Conservation (phyloP, 495 filamentous ascomycete genomes). For the Baudoinia panamericana region DNA sequence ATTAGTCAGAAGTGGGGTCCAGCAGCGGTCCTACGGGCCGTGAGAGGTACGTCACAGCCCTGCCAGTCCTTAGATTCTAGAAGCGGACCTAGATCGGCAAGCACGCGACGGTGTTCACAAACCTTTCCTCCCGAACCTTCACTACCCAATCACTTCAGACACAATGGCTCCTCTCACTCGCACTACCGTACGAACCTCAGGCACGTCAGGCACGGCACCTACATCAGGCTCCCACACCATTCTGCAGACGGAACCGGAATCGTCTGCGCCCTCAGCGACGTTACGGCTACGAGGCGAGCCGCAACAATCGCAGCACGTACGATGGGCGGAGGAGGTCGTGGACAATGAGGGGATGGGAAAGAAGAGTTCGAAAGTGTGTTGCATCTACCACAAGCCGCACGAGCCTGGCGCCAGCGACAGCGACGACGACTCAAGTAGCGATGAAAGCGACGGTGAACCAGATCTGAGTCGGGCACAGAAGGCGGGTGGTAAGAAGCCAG, state of each 20-base stretch:
- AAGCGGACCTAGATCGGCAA: no score
- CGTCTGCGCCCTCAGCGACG: conserved; percentile 12
- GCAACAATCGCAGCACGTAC: conserved; percentile 37
- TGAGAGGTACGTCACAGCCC: no score
- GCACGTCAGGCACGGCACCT: conserved; percentile 3
- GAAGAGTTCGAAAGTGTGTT: conserved; percentile 98
- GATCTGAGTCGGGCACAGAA: conserved; percentile 38
- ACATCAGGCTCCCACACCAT: conserved; percentile 10
- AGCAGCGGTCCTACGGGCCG: no score
- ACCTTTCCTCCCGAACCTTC: no score
- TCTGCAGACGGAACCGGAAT: background rate
- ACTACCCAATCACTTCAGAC: background rate
- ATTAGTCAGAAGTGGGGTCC: no score
- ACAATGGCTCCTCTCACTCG: background rate
- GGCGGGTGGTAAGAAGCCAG: conserved; percentile 19
- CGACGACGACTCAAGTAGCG: conserved; percentile 51
- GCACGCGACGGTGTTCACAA: no score
- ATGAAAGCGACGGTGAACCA: conserved; percentile 36
- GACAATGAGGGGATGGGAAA: conserved; percentile 93
- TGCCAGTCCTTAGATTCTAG: no score
- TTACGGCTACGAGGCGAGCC: conserved; percentile 27
- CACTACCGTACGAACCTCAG: conserved; percentile 1
- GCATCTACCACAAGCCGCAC: conserved; percentile 85
- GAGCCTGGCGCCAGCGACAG: conserved; percentile 67
- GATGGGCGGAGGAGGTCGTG: conserved; percentile 86